These are phyloP conservation scores for Suillus spraguei DNA, from an alignment of 768 basidiomycete species.

Conservation along the genomic window DNA sequence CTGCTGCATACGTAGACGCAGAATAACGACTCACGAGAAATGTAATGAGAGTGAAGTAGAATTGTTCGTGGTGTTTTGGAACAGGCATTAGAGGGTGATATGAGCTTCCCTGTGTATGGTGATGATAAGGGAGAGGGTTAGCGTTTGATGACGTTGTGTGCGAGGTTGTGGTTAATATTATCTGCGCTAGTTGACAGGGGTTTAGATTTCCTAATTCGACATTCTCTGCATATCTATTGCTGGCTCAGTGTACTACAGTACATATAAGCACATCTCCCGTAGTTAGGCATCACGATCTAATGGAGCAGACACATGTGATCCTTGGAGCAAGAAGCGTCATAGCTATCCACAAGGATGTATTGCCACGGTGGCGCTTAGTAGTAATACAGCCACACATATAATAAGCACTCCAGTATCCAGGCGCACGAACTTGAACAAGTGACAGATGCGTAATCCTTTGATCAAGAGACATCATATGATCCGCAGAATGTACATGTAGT, in stretches of 20 bases:
- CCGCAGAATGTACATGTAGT: conserved; percentile 74
- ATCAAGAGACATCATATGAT: conserved; percentile 19
- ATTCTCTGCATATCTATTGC: neutral
- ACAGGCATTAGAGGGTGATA: neutral
- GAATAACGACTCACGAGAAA: conserved; percentile 14
- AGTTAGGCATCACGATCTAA: neutral
- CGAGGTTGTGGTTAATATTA: neutral
- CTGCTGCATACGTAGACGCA: neutral
- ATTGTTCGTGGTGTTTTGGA: neutral
- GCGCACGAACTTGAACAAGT: neutral
- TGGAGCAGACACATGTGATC: neutral
- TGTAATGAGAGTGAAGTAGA: conserved; percentile 19
- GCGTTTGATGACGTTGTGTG: neutral
- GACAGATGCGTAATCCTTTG: neutral
- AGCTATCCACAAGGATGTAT: conserved; percentile 57
- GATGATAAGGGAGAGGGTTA: neutral
- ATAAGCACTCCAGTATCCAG: no score
- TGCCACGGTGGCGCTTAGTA: no score
- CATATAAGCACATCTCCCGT: neutral
- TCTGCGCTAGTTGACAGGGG: neutral
- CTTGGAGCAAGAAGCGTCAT: neutral
- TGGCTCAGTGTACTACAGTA: neutral
- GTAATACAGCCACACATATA: no score
- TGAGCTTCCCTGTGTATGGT: neutral
- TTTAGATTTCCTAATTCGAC: neutral